Percentiles rank a stretch among this genome's conserved stretches.
phyloP scores from a whole-genome alignment of 345 rosid species.

The Syzygium oleosum region DNA sequence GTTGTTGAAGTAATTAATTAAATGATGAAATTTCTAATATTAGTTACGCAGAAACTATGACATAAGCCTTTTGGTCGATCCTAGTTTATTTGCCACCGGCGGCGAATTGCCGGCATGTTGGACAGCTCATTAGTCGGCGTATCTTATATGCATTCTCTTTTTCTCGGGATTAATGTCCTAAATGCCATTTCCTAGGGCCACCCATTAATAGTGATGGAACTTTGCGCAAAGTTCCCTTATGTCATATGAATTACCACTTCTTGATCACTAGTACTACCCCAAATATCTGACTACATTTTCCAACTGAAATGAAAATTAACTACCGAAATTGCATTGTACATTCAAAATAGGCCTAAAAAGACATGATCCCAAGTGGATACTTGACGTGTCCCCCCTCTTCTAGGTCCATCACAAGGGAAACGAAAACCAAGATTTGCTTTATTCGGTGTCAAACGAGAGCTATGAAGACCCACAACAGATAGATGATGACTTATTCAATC shows the following conservation, averaged over 20 bases:
- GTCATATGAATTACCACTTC: neutral
- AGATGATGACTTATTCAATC: no score
- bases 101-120: neutral
- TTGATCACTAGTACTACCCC: slow-evolving; percentile 5
- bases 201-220: neutral
- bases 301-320: no score
- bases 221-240: neutral
- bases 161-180: no score
- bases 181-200: no score
- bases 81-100: neutral
- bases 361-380: neutral
- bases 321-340: neutral
- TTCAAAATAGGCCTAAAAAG: neutral
- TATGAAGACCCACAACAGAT: no score
- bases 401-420: no score
- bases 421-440: no score
- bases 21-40: neutral
- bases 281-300: neutral
- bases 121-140: accelerated
- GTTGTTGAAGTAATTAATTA: neutral
- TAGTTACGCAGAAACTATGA: neutral
- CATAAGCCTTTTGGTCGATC: neutral
- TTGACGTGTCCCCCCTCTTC: neutral
- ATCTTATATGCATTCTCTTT: neutral
- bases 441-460: no score